Evolutionary conservation across 176 grass and related monocot genomes (phyloP), one percentile per base, ranked within the genome.

Genomic region (Echinochloa phyllopogon): DNA sequence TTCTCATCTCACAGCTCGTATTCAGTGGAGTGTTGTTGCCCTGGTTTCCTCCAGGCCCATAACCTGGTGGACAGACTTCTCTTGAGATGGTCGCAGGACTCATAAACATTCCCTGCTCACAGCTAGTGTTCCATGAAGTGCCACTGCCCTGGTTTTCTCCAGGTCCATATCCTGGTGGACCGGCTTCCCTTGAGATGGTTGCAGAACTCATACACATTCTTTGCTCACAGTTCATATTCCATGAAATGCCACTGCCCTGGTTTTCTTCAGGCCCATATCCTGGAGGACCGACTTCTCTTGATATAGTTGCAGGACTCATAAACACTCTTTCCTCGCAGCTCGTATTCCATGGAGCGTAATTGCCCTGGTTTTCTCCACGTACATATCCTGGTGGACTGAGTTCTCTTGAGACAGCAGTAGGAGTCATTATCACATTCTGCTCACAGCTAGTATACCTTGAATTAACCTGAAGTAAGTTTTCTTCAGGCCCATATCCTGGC

Each of bases 381-480:
- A 20, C 59, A 45, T 60, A 69, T 77, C 84, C 78, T 50, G 65
- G 78, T 8, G 64, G 83, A 45, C 18, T n/a, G 23, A 72, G 23
- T 68, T 60, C 59, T 65, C 11, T 78, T 13, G 77, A 52, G 59
- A 27, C 44, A 8, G 56, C 20, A 10, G 12, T 33, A 38, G 45
- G 63, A 53, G 63, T n/a, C 8, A 37, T 45, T 44, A 42, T 81
- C 33, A 59, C 49, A 33, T 47, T 66, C 66, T 60, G 80, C 84
- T 73, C 67, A 17, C 64, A 60, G 49, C 49, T 60, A 53, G 55
- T 87, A 71, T 63, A 72, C 74, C 73, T 78, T n/a, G 21, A 63
- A 39, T 27, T 79, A 48, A 49, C 38, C 75, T 78, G 79, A 73
- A 51, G 24, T 51, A 73, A 73, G 79, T 59, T 83, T 58, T 83